Evolutionary conservation across 2,329 filamentous ascomycete species (phyloP), one percentile per base, ranked within the genome.

Genomic region (Pyrenophora graminea): DNA sequence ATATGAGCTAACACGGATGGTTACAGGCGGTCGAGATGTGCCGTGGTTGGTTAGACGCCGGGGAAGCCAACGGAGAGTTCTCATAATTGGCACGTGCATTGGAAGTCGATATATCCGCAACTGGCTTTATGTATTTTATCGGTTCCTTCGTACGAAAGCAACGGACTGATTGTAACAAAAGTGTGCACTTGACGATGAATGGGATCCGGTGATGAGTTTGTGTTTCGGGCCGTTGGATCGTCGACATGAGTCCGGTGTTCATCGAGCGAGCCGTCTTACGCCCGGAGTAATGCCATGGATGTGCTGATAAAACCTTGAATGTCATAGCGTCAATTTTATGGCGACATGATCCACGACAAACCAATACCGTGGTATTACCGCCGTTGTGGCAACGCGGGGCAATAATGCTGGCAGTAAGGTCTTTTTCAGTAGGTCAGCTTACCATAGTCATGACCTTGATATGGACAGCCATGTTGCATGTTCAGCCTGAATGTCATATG

Each of bases 21-120:
- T 12, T 42, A 18, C 23, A 58, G 55, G 89, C 89, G 1, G 89
- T 93, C 32, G 78, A 88, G 69, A 92, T 91, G 88, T 88, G 85
- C 64, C 84, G 80, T 66, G 89, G 89, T 30, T 92, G 89, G 89
- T 68, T 82, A 44, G 75, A 77, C n/a, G 67, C 73, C 18, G 73
- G 75, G 34, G 74, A 74, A 48, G 50, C 66, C 33, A 70, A 71
- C 53, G 68, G 68, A 48, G 69, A 71, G 40, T 65, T 65, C 40
- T 60, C 62, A 38, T 61, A 48, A 56, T 61, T 45, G 57, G 53
- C 61, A 58, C 50, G 39, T 57, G 56, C 61, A 67, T 52, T 64
- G 51, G 44, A 61, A 19, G 27, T 55, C 50, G 59, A 55, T 63
- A 64, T 64, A 60, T 58, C 65, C 54, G 45, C 39, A 64, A 56